Percentiles rank a stretch among this genome's conserved stretches.
These are phyloP conservation scores for Purpureocillium lavendulum DNA, from an alignment of 2,329 filamentous ascomycete species.

Conservation along the genomic window DNA sequence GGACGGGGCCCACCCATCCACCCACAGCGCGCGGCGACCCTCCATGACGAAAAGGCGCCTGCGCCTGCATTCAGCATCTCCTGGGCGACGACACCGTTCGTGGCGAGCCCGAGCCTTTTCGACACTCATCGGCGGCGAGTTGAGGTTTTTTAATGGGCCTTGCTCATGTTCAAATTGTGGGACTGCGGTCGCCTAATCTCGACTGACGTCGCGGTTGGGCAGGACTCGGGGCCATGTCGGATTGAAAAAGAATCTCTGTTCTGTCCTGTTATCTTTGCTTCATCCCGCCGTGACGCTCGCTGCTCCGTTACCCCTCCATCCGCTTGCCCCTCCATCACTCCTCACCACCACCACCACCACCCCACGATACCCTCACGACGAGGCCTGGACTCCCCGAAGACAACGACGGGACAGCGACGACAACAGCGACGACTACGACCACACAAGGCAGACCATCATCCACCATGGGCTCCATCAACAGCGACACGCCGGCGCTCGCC, in stretches of 20 bases:
- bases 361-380: too few species aligned
- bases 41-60: slow-evolving; percentile 11
- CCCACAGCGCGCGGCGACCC: slow-evolving; percentile 3
- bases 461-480: slow-evolving; percentile 33
- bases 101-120: too few species aligned
- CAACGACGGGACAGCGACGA: too few species aligned
- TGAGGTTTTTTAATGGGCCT: slow-evolving; percentile 7
- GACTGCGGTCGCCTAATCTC: neutral
- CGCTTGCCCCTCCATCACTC: slow-evolving; percentile 5
- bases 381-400: too few species aligned
- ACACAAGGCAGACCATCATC: neutral
- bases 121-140: neutral
- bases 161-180: neutral
- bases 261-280: too few species aligned
- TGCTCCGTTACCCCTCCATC: neutral
- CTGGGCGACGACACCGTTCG: too few species aligned
- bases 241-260: too few species aligned
- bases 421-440: neutral
- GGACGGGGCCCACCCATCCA: neutral
- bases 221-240: too few species aligned
- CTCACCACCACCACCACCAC: neutral
- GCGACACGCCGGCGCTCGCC: slow-evolving; percentile 48
- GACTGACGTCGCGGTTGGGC: slow-evolving; percentile 1
- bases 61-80: too few species aligned
- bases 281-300: too few species aligned